Evolutionary conservation across 331 rosid species (phyloP).

Genomic region (Arachis monticola): DNA sequence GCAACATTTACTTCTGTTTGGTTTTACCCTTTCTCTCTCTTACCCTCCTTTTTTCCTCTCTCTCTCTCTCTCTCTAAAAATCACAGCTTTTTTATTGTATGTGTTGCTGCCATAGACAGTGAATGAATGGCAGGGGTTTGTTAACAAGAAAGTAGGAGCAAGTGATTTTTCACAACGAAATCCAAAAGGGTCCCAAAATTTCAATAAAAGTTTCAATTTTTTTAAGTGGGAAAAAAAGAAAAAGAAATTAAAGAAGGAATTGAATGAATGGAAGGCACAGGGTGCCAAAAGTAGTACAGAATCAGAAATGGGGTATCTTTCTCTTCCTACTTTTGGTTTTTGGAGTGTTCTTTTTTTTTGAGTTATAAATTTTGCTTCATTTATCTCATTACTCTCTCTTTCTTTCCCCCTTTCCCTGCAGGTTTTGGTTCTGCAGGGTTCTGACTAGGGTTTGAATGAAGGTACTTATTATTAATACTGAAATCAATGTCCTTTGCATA

Average conservation of each 20-base stretch:
- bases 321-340: slow-evolving; percentile 67
- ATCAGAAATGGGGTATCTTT: slow-evolving; percentile 92
- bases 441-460: slow-evolving; percentile 91
- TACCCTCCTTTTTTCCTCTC: background rate
- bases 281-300: slow-evolving; percentile 75
- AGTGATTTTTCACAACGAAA: slow-evolving; percentile 41
- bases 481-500: slow-evolving; percentile 72
- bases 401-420: slow-evolving; percentile 36
- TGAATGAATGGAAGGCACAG: slow-evolving; percentile 55
- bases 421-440: slow-evolving; percentile 60
- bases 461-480: slow-evolving; percentile 66
- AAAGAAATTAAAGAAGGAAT: slow-evolving; percentile 23
- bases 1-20: background rate
- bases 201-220: slow-evolving; percentile 44
- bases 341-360: slow-evolving; percentile 27
- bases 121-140: slow-evolving; percentile 42
- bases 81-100: background rate
- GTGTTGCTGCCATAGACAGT: slow-evolving; percentile 48
- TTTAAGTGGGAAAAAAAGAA: slow-evolving; percentile 40
- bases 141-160: slow-evolving; percentile 39
- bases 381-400: slow-evolving; percentile 28
- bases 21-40: background rate
- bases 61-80: slow-evolving; percentile 30
- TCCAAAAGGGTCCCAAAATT: slow-evolving; percentile 36
- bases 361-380: background rate